phyloP scores from a whole-genome alignment of 2,329 filamentous ascomycete genomes.

The Pseudocercospora vitis region DNA sequence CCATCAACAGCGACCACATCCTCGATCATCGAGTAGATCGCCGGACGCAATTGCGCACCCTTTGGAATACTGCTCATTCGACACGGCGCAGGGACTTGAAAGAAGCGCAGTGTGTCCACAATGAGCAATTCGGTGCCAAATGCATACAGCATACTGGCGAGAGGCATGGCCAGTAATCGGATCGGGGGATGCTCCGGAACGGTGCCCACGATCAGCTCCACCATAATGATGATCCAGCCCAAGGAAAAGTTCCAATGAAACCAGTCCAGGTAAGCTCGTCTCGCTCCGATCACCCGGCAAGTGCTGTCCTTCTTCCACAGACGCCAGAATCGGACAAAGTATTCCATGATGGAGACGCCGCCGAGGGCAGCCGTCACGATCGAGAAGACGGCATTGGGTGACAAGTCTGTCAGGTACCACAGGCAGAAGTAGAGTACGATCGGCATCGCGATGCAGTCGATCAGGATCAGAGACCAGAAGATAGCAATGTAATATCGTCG shows the following conservation, averaged over 20 bases:
- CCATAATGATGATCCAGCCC: conserved; percentile 58
- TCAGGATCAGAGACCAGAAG: conserved; percentile 60
- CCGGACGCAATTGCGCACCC: conserved; percentile 53
- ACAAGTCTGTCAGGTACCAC: conserved; percentile 57
- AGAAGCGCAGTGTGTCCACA: conserved; percentile 50
- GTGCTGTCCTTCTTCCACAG: conserved; percentile 54
- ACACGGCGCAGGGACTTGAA: conserved; percentile 48
- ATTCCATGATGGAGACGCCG: conserved; percentile 56
- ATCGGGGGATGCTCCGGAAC: conserved; percentile 51
- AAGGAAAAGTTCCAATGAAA: conserved; percentile 59
- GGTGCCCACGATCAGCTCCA: conserved; percentile 56
- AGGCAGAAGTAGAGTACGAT: conserved; percentile 61
- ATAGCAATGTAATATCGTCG: conserved; percentile 57
- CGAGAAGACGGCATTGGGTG: conserved; percentile 53
- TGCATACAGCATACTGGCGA: conserved; percentile 53
- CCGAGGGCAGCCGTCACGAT: conserved; percentile 56
- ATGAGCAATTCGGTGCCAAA: conserved; percentile 54
- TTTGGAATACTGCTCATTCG: conserved; percentile 55
- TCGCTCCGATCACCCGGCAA: conserved; percentile 53
- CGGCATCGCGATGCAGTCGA: conserved; percentile 60
- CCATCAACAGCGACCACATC: conserved; percentile 57
- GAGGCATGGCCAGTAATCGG: conserved; percentile 55
- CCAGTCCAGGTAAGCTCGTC: conserved; percentile 52
- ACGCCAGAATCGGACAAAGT: conserved; percentile 51
- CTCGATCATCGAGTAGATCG: conserved; percentile 57